Evolutionary conservation across 108 stramenopile genomes (phyloP).

Genomic region (Cyclotella choctawhatcheeana): DNA sequence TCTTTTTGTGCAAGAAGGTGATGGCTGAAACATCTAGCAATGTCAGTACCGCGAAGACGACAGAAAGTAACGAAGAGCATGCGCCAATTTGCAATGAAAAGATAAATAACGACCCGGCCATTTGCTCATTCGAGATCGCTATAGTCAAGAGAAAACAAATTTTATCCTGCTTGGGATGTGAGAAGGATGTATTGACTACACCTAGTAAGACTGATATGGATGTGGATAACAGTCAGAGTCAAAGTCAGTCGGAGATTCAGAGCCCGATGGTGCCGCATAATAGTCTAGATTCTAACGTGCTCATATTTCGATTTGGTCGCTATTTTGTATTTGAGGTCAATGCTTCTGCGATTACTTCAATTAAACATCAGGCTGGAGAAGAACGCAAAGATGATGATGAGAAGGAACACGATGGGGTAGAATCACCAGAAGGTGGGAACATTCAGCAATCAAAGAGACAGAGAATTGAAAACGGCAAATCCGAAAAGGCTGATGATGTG

Average conservation of each 20-base stretch:
- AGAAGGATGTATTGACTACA: not conserved
- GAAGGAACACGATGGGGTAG: not conserved
- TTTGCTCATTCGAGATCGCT: constrained; percentile 42
- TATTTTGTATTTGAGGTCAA: constrained; percentile 36
- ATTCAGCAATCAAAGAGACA: constrained; percentile 12
- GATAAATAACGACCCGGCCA: constrained; percentile 40
- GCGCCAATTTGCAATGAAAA: not conserved
- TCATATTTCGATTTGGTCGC: constrained; percentile 36
- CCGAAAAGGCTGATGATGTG: not conserved
- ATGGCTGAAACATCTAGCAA: not conserved
- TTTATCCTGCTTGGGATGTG: constrained; percentile 1
- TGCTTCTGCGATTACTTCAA: constrained; percentile 16
- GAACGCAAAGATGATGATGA: not conserved
- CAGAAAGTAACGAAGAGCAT: not conserved
- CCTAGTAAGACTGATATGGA: not conserved
- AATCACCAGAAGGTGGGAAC: not conserved
- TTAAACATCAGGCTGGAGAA: constrained; percentile 15
- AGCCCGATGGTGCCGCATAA: too few species aligned
- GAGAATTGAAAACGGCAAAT: not conserved
- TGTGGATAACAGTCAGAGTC: not conserved
- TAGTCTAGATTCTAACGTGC: constrained; percentile 16
- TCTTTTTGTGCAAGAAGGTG: not conserved
- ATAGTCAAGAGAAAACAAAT: constrained; percentile 21
- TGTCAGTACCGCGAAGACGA: not conserved
- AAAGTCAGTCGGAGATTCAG: too few species aligned